Conservation (phyloP, 192 early-diverging fungal genomes). For the Globomyces pollinis-pini region DNA sequence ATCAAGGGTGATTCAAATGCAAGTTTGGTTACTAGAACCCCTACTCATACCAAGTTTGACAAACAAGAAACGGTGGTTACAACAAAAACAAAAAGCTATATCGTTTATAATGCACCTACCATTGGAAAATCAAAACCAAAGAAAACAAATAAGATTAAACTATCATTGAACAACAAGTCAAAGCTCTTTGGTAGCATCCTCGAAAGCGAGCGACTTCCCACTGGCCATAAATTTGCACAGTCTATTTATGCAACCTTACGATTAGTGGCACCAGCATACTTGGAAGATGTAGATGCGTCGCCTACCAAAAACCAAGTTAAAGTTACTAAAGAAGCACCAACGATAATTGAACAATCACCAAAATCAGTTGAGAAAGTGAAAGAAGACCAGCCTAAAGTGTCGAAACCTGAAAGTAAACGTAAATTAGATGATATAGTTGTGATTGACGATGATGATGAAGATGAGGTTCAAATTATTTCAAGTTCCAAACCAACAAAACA, state of each 20-base stretch:
- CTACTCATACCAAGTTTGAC: neutral
- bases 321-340: neutral
- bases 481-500: neutral
- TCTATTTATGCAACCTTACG: slow-evolving; percentile 14
- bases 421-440: slow-evolving; percentile 1
- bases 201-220: slow-evolving; percentile 10
- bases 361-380: neutral
- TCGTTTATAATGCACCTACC: neutral
- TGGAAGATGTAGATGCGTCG: neutral
- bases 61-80: neutral
- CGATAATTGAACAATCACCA: neutral
- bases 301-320: neutral
- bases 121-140: neutral
- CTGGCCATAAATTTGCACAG: slow-evolving; percentile 7
- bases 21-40: neutral
- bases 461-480: slow-evolving; percentile 10
- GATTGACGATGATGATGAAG: slow-evolving; percentile 8
- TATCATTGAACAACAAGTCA: neutral
- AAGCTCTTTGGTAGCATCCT: slow-evolving; percentile 13
- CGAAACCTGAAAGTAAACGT: neutral
- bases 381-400: neutral
- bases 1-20: neutral
- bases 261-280: slow-evolving; percentile 15
- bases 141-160: neutral
- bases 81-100: neutral